phyloP scores from a whole-genome alignment of 2,329 filamentous ascomycete species.

The Phialocephala sp. region DNA sequence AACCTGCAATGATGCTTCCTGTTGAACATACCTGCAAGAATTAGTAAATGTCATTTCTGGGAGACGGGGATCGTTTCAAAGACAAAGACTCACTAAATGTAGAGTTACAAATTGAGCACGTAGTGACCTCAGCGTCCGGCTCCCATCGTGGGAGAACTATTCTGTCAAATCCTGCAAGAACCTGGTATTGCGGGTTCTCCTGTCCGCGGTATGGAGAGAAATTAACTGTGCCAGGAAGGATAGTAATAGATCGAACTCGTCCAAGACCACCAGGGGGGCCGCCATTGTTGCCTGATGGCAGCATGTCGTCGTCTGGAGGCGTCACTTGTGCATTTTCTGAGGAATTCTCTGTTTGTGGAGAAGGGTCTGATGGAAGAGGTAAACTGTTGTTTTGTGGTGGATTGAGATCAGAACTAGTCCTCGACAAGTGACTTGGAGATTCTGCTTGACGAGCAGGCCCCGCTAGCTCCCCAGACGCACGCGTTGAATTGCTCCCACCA shows the following conservation, averaged over 20 bases:
- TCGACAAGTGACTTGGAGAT: constrained; percentile 5
- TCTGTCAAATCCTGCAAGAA: constrained; percentile 13
- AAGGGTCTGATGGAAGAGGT: background rate
- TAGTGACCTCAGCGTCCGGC: constrained; percentile 79
- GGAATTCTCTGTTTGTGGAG: background rate
- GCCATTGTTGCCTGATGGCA: background rate
- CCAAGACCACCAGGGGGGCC: background rate
- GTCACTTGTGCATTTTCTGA: background rate
- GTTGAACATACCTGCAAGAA: constrained; percentile 65
- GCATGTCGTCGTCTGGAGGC: background rate
- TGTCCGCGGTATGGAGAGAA: background rate
- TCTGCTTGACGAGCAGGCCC: background rate
- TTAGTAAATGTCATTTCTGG: background rate
- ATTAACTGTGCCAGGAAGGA: background rate
- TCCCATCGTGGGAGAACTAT: constrained; percentile 80
- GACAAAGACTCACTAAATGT: constrained; percentile 63
- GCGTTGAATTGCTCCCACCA: background rate
- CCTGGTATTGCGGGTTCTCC: constrained; percentile 6
- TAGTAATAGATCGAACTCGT: background rate
- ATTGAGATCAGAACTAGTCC: background rate
- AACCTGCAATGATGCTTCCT: constrained; percentile 92
- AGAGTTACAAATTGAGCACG: constrained; percentile 82
- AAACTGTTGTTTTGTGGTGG: background rate
- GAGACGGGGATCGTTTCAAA: background rate
- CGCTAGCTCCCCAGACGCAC: background rate